Percentiles rank a stretch among this genome's conserved stretches.
Conservation (phyloP, 495 filamentous ascomycete species). For the Podospora sp. region DNA sequence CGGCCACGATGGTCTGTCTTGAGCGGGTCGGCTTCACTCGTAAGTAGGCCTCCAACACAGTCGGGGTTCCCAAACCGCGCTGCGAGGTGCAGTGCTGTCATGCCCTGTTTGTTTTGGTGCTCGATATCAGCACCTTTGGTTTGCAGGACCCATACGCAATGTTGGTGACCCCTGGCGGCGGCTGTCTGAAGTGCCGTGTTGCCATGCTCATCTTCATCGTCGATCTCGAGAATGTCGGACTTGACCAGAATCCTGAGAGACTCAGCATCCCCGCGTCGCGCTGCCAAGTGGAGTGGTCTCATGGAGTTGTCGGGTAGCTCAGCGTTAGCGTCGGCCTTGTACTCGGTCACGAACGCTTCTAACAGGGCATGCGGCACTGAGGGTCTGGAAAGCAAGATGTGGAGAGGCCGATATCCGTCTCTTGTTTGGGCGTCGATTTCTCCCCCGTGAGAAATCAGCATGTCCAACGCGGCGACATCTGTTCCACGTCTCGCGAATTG, state of each 20-base stretch:
- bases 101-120: conserved; percentile 50
- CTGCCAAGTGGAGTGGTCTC: conserved; percentile 20
- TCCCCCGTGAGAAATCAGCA: conserved; percentile 19
- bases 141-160: no score
- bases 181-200: conserved; percentile 29
- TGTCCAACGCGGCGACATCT: conserved; percentile 10
- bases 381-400: conserved; percentile 13
- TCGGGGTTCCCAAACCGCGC: conserved; percentile 48
- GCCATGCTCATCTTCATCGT: conserved; percentile 26
- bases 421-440: conserved; percentile 20
- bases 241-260: conserved; percentile 2
- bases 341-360: conserved; percentile 19
- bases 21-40: no score
- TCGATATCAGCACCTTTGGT: conserved; percentile 36
- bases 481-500: conserved; percentile 15
- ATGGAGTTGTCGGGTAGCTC: conserved; percentile 18
- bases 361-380: conserved; percentile 11
- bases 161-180: neutral
- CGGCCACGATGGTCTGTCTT: no score
- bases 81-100: conserved; percentile 58
- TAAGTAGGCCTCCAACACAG: conserved; percentile 34
- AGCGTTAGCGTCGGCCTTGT: conserved; percentile 21
- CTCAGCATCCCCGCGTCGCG: neutral
- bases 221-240: conserved; percentile 20
- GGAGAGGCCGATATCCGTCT: conserved; percentile 1